Conservation (phyloP, 2,329 filamentous ascomycete species). For the Hypoxylon sp. region DNA sequence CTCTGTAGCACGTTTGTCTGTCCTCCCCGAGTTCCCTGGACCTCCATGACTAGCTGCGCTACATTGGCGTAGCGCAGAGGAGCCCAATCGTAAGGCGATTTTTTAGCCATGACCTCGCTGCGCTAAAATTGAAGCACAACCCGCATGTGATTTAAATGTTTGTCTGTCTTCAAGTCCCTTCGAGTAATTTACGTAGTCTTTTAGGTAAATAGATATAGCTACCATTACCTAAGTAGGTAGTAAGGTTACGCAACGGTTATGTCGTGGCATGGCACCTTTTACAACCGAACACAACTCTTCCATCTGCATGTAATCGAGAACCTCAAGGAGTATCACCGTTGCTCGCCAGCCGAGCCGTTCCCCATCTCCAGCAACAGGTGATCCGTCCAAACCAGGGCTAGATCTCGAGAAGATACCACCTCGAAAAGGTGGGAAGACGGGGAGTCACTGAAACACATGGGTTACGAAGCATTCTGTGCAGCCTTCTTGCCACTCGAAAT, state of each 20-base stretch:
- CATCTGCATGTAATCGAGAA: slow-evolving; percentile 27
- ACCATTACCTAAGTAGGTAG: slow-evolving; percentile 16
- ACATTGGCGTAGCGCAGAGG: slow-evolving; percentile 9
- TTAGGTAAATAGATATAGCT: slow-evolving; percentile 14
- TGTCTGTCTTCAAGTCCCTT: slow-evolving; percentile 8
- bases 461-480: slow-evolving; percentile 1
- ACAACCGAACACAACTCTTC: slow-evolving; percentile 29
- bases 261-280: slow-evolving; percentile 30
- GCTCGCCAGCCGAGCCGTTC: slow-evolving; percentile 18
- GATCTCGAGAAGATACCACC: slow-evolving; percentile 28
- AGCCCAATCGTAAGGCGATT: slow-evolving; percentile 1
- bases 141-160: slow-evolving; percentile 3
- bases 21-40: slow-evolving; percentile 18
- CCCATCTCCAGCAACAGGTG: slow-evolving; percentile 17
- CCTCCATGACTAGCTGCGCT: not conserved
- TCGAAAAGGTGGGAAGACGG: slow-evolving; percentile 12
- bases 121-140: slow-evolving; percentile 7
- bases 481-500: slow-evolving; percentile 3
- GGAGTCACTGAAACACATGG: slow-evolving; percentile 1
- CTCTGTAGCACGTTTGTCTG: slow-evolving; percentile 40
- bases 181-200: slow-evolving; percentile 19
- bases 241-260: slow-evolving; percentile 32
- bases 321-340: slow-evolving; percentile 28
- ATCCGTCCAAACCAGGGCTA: slow-evolving; percentile 26
- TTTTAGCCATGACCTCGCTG: slow-evolving; percentile 19